Evolutionary conservation across 768 basidiomycete species (phyloP), one percentile per base, ranked within the genome.

Genomic region (Clathrus columnatus): DNA sequence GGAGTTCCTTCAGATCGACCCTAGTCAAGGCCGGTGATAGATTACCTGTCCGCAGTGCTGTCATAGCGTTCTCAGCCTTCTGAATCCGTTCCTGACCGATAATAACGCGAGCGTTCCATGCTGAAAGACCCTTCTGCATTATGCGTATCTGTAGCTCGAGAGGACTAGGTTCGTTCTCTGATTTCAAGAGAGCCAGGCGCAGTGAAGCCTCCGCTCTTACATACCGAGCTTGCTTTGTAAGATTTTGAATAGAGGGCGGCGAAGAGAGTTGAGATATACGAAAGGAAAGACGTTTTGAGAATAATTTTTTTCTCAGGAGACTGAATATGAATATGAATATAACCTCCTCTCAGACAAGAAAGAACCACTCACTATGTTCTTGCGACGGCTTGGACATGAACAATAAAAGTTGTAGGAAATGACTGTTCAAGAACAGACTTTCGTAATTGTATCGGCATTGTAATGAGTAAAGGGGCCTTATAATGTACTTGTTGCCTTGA

Each of bases 111-210:
- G 71, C 64, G 44, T 69, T 67, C 51, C 50, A 82, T 68, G 28
- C 72, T 50, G 32, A 69, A 65, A 4, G 72, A 73, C n/a, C 79
- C 30, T 65, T 67, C 54, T 75, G 70, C 58, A 82, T 66, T 21
- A 72, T 66, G 46, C 68, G 64, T 47, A 81, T 74, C 62, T 80
- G 75, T 56, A 80, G 68, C 59, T 80, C 73, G 29, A 68, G 65
- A 26, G 72, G 62, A 2, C 73, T 70, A 6, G 64, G 60, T 58
- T 73, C 73, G 5, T 59, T 57, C 47, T 67, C 60, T 51, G 69
- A 73, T 32, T 60, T 63, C 48, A 64, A 60, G 28, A 75, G 59
- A 52, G 72, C 67, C 50, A 61, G 59, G 48, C 64, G 65, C 36
- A 80, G 72, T 26, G 71, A 70, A 44, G 67, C 67, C 66, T 79